Conservation (phyloP, 2,329 filamentous ascomycete genomes). For the Xylariaceae sp. region DNA sequence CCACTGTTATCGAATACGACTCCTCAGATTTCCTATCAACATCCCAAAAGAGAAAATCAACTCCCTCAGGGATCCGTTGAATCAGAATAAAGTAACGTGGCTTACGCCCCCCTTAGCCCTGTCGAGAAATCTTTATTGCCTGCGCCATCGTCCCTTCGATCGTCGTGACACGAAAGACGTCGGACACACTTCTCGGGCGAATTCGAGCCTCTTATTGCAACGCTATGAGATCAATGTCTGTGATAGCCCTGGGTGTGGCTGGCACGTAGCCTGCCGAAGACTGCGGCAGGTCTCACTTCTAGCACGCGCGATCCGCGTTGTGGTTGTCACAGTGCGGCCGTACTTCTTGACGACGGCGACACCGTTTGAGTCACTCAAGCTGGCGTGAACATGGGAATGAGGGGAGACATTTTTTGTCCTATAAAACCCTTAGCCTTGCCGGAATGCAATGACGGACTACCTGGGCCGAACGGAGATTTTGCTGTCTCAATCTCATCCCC, state of each 20-base stretch:
- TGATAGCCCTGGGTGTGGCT: neutral
- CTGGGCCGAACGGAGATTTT: conserved; percentile 24
- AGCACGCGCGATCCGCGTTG: neutral
- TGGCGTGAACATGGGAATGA: neutral
- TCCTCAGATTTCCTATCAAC: neutral
- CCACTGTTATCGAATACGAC: neutral
- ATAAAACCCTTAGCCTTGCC: neutral
- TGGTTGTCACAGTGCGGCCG: neutral
- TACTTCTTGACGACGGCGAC: neutral
- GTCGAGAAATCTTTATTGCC: neutral
- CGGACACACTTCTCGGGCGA: neutral
- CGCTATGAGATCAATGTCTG: neutral
- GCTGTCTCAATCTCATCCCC: conserved; percentile 16
- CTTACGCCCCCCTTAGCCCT: neutral
- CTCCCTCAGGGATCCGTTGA: neutral
- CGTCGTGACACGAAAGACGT: neutral
- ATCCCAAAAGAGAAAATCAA: neutral
- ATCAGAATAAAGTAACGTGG: neutral
- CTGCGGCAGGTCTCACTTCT: neutral
- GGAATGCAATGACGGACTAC: conserved; percentile 14
- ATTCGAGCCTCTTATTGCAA: neutral
- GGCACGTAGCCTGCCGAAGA: neutral
- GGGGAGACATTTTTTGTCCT: conserved; percentile 9
- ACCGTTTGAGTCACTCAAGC: neutral
- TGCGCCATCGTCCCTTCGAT: neutral